A percentile compares a stretch with the other conserved stretches of the same genome.
Evolutionary conservation across 768 basidiomycete species (phyloP).

Genomic region (Lactifluus pinguis): DNA sequence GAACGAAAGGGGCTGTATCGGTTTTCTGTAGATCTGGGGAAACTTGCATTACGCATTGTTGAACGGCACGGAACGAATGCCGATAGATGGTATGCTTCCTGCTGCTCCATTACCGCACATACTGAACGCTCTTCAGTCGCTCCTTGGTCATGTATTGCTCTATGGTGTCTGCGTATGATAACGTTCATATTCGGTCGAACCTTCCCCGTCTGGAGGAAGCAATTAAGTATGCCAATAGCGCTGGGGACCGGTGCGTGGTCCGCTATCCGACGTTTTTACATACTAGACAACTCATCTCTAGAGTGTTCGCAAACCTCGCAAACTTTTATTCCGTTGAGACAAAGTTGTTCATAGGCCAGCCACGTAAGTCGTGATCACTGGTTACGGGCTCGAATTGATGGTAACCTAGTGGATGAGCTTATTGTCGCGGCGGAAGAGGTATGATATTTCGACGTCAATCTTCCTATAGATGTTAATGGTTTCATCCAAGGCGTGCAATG

Average conservation of each 20-base stretch:
- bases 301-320: conserved; percentile 55
- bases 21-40: conserved; percentile 60
- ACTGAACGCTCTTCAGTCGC: conserved; percentile 33
- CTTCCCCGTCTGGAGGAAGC: conserved; percentile 52
- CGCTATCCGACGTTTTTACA: neutral
- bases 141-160: conserved; percentile 52
- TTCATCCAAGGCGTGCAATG: conserved; percentile 40
- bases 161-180: conserved; percentile 61
- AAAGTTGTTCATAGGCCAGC: conserved; percentile 51
- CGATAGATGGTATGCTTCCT: conserved; percentile 50
- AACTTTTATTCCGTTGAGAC: conserved; percentile 45
- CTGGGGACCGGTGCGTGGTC: conserved; percentile 49
- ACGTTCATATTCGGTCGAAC: conserved; percentile 54
- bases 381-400: neutral
- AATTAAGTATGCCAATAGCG: conserved; percentile 53
- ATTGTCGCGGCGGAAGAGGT: conserved; percentile 56
- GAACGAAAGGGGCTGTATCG: conserved; percentile 56
- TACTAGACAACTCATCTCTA: conserved; percentile 21
- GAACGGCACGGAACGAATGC: conserved; percentile 52
- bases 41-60: conserved; percentile 58
- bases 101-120: neutral
- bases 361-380: conserved; percentile 34
- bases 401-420: conserved; percentile 45
- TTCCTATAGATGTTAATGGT: neutral
- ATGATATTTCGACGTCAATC: neutral